Conservation (phyloP, 441 rosid genomes). For the Geranium incanum region DNA sequence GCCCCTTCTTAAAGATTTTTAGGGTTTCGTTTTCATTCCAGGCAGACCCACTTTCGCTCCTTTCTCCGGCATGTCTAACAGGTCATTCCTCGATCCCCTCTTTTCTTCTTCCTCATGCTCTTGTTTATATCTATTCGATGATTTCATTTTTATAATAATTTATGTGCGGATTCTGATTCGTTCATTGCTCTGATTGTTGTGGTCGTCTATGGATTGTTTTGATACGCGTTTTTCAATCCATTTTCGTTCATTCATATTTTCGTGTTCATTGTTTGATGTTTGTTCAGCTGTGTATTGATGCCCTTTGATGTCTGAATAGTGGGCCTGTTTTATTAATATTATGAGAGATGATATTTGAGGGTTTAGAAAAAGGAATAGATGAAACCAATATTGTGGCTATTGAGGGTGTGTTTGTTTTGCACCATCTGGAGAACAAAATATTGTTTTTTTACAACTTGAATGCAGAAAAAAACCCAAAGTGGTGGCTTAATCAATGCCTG, state of each 20-base stretch:
- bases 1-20: not conserved
- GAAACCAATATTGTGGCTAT: not conserved
- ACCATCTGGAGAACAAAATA: not conserved
- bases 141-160: too few species aligned
- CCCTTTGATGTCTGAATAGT: not conserved
- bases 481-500: not conserved
- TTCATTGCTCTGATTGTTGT: not conserved
- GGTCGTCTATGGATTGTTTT: not conserved
- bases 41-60: slow-evolving; percentile 13
- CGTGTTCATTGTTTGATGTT: not conserved
- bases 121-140: not conserved
- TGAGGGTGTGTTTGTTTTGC: not conserved
- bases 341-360: not conserved
- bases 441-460: not conserved
- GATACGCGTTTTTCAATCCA: not conserved
- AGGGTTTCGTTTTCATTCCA: slow-evolving; percentile 6
- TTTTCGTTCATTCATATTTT: not conserved
- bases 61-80: slow-evolving; percentile 10
- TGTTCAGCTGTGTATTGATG: not conserved
- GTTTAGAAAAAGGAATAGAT: not conserved
- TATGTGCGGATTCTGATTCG: not conserved
- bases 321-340: not conserved
- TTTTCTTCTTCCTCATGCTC: not conserved
- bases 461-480: not conserved
- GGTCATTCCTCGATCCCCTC: not conserved